A percentile compares a stretch with the other conserved stretches of the same genome.
phyloP scores from a whole-genome alignment of 208 protist genomes.

The Trypanosoma platydactyli region DNA sequence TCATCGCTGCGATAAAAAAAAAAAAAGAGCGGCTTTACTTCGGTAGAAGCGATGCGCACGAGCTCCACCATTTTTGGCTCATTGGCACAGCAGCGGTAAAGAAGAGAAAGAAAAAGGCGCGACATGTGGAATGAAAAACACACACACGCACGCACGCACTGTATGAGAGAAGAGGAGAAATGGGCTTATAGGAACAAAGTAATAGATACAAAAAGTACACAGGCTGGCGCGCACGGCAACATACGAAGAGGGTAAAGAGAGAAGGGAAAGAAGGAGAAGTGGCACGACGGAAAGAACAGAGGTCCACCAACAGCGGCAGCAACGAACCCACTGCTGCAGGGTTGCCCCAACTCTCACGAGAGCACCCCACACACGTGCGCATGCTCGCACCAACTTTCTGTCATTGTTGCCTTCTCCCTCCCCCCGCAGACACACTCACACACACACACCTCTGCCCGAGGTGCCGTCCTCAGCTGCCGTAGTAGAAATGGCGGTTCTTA shows the following conservation, averaged over 20 bases:
- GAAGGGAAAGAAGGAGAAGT: background rate
- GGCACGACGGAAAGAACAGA: background rate
- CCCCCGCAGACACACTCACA: background rate
- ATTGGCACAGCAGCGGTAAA: too few species aligned
- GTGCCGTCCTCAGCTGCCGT: background rate
- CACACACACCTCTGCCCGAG: background rate
- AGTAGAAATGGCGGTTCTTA: conserved; percentile 64
- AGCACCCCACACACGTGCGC: background rate
- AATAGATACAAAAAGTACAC: too few species aligned
- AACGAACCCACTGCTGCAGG: background rate
- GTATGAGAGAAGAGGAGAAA: too few species aligned
- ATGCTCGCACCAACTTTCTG: background rate
- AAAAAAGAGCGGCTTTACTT: too few species aligned
- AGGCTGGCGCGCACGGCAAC: too few species aligned
- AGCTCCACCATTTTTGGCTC: too few species aligned
- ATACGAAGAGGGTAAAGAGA: background rate
- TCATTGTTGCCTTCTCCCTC: too few species aligned
- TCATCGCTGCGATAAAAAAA: too few species aligned
- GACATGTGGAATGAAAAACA: background rate
- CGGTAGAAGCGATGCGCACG: too few species aligned
- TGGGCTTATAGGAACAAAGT: too few species aligned
- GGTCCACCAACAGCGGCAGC: too few species aligned
- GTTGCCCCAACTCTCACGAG: background rate
- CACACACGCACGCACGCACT: background rate
- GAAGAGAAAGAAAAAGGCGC: background rate